Evolutionary conservation across 192 early-diverging fungal genomes (phyloP), one percentile per base, ranked within the genome.

Genomic region (Backusella tuberculispora): DNA sequence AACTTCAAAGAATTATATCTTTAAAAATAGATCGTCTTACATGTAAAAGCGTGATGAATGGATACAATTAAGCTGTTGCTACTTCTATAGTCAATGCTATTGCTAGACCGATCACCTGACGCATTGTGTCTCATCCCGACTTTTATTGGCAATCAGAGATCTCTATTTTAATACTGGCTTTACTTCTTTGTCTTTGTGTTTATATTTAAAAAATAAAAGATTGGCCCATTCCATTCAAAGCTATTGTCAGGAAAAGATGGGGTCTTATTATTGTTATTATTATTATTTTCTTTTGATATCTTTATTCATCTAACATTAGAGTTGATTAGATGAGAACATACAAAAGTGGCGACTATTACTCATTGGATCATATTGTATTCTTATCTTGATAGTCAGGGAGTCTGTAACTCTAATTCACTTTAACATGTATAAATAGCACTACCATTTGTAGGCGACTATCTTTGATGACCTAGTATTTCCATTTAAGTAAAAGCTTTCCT

Each of bases 81-180:
- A 45, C 4, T 45, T 2, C 19, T 56, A 56, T n/a, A n/a, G 24
- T 13, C 24, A 21, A 56, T 24, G 19, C 24, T 24, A 56, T 56
- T 56, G 50, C 3, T 10, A 56, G 24, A 24, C 50, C 21, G 50
- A 56, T 56, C 50, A 56, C 50, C 50, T 24, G 50, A 56, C 19
- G 50, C 19, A 56, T 21, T 56, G 50, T 56, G 50, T 56, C 50
- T 56, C 50, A 56, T 21, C 50, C 50, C 50, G 50, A 56, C 50
- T 24, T 56, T 56, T 56, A 56, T 56, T 56, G 53, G 21, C 53
- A 60, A 60, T 60, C 53, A 60, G 53, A 19, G 21, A 60, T 24
- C 53, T 12, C 4, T 9, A 24, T 60, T 60, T 60, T 60, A 60
- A 60, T 24, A 4, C 29, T 34, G 29, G 29, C 29, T 34, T 34